A percentile compares a stretch with the other conserved stretches of the same genome.
Evolutionary conservation across 75 land plant species (phyloP).

Genomic region (Pseudotsuga menziesii): DNA sequence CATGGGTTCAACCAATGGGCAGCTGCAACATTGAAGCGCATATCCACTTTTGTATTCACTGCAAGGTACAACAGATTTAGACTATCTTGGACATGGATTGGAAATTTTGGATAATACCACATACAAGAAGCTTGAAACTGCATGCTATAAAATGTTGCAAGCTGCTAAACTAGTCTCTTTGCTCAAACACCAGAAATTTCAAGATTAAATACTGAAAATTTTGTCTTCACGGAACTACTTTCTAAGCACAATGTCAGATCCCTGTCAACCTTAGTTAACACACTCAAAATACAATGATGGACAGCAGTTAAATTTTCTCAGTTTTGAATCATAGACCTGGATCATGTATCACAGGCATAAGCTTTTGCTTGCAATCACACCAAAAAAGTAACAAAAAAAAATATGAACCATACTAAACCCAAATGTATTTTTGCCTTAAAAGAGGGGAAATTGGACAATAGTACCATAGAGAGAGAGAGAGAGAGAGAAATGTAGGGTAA

Average conservation of each 20-base stretch:
- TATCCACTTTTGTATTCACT: slow-evolving; percentile 99
- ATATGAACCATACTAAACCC: no score
- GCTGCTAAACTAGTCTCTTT: background rate
- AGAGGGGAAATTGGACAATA: no score
- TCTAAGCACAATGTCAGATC: background rate
- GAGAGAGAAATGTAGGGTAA: no score
- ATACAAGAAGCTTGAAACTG: background rate
- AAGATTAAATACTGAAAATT: background rate
- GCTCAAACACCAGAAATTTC: background rate
- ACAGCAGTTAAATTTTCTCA: background rate
- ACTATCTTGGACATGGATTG: background rate
- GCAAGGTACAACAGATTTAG: slow-evolving; percentile 9
- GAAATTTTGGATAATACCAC: background rate
- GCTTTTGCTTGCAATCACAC: no score
- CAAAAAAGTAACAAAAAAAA: no score
- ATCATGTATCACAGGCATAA: background rate
- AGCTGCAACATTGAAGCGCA: slow-evolving; percentile 92
- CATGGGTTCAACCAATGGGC: slow-evolving; percentile 86
- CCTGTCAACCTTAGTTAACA: background rate
- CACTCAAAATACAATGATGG: background rate
- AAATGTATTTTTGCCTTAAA: no score
- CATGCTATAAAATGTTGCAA: background rate
- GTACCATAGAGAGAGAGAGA: no score
- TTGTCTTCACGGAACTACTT: background rate
- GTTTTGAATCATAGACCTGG: background rate